Percentiles rank a stretch among this genome's conserved stretches.
phyloP scores from a whole-genome alignment of 768 basidiomycete genomes.

The Cystofilobasidium capitatum region DNA sequence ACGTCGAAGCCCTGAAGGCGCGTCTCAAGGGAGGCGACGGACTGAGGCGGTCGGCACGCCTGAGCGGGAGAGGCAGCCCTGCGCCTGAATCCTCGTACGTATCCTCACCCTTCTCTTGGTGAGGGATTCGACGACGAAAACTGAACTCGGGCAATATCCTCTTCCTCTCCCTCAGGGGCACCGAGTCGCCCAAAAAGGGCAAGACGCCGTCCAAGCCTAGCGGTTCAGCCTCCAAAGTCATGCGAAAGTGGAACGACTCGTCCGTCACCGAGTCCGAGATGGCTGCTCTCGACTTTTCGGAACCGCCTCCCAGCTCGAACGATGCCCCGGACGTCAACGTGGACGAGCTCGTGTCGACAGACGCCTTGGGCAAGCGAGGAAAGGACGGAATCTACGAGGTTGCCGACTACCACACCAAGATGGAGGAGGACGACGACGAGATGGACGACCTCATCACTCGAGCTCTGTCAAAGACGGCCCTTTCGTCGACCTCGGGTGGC shows the following conservation, averaged over 20 bases:
- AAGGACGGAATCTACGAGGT: conserved; percentile 62
- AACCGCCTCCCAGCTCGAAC: conserved; percentile 44
- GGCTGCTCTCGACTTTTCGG: conserved; percentile 81
- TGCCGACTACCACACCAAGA: conserved; percentile 65
- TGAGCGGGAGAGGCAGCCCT: conserved; percentile 22
- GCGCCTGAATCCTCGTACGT: neutral
- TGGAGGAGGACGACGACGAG: conserved; percentile 35
- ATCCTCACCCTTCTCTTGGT: neutral
- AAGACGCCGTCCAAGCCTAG: conserved; percentile 33
- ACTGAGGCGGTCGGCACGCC: conserved; percentile 38
- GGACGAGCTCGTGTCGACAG: conserved; percentile 37
- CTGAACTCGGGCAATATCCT: neutral
- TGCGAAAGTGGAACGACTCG: conserved; percentile 82
- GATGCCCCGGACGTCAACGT: neutral
- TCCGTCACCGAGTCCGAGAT: conserved; percentile 73
- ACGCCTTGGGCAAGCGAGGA: conserved; percentile 61
- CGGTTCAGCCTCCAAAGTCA: conserved; percentile 57
- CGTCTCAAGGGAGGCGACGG: conserved; percentile 57
- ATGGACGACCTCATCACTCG: conserved; percentile 33
- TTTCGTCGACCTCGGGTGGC: neutral
- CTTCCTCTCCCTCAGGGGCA: neutral
- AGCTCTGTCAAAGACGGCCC: conserved; percentile 30
- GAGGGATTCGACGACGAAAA: neutral
- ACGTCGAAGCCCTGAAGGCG: conserved; percentile 80
- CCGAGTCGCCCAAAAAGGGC: neutral